Base-by-base conservation (phyloP, 257 asterid genomes). In the Solanum piurae region DNA sequence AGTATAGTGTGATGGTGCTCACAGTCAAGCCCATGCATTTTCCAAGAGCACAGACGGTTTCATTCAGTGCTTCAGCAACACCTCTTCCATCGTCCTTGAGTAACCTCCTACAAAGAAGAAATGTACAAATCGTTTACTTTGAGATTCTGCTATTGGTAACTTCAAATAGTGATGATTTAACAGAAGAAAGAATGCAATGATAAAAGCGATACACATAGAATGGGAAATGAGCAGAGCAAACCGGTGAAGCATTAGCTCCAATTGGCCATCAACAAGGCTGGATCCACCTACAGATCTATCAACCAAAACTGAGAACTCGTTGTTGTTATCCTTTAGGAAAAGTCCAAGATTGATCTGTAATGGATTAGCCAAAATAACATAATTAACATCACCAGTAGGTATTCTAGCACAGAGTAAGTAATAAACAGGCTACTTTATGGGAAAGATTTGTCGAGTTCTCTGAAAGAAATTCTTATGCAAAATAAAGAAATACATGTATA, bases 221-320 rank as follows among this genome's bases (percentile, higher is more conserved):
- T 31, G 42, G 12, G 77, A 42, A 37, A 62, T 38, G 58, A 36
- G 44, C 38, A 60, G 85, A 88, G 75, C 84, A 85, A 86, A 95
- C 99, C 99, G 94, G 88, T 97, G 99, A 73, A 94, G 95, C 99
- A 96, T 96, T 88, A 97, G 91, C 91, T 97, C 99, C 89, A 97
- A 83, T 91, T 97, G 94, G 20, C 99, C 99, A 87, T 96, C 98
- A 86, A 88, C 60, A 49, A 95, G 91, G 89, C 99, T 97, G 40
- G 99, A 94, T 87, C 99, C 99, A 88, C 99, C 99, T 36, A 95
- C 96, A 49, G 99, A 91, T 90, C 99, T 94, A 88, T 97, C 99
- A 87, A 96, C 99, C 93, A 97, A 94, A 90, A 97, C 90, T 4
- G 99, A 97, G 87, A 97, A 86, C 92, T 95, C 99, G 9, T 93